Percentiles rank a stretch among this genome's conserved stretches.
These are phyloP conservation scores for Cyclospora cayetanensis DNA, from an alignment of 169 alveolate genomes.

Conservation along the genomic window DNA sequence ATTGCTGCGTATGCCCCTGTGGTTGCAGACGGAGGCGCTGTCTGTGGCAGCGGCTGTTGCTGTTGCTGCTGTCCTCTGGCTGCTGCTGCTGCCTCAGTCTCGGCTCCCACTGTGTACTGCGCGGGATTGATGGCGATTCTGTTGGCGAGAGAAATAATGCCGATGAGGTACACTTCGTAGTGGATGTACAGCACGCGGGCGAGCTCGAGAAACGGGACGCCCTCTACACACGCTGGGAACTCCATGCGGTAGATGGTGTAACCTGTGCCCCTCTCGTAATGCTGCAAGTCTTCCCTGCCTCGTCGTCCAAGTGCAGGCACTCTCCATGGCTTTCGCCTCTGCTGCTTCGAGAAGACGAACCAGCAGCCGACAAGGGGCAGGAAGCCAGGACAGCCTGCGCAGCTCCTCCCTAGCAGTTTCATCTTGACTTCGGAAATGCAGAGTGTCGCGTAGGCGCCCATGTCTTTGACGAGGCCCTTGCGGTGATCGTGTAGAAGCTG, in stretches of 20 bases:
- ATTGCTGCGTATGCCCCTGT: neutral
- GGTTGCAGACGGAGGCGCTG: neutral
- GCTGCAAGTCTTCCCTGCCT: constrained; percentile 28
- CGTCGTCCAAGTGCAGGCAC: neutral
- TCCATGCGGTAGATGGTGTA: constrained; percentile 70
- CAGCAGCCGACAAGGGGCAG: constrained; percentile 40
- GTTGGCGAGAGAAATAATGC: constrained; percentile 40
- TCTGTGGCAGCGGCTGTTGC: constrained; percentile 48
- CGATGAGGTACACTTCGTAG: constrained; percentile 56
- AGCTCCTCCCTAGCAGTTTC: constrained; percentile 68
- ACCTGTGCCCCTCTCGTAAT: constrained; percentile 50
- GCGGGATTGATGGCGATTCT: constrained; percentile 39
- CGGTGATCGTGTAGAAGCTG: constrained; percentile 64
- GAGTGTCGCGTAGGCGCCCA: constrained; percentile 59
- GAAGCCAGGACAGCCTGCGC: constrained; percentile 71
- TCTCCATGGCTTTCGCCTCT: neutral
- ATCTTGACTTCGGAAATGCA: constrained; percentile 65
- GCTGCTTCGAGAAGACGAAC: constrained; percentile 38
- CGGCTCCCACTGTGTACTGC: constrained; percentile 58
- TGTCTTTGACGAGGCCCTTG: constrained; percentile 60
- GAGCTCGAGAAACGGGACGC: constrained; percentile 25
- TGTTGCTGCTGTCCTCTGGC: constrained; percentile 14
- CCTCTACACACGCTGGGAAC: constrained; percentile 49
- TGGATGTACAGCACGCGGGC: constrained; percentile 41
- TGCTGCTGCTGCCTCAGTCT: constrained; percentile 23